Evolutionary conservation across 257 asterid species (phyloP).

Genomic region (Plantago elongata): DNA sequence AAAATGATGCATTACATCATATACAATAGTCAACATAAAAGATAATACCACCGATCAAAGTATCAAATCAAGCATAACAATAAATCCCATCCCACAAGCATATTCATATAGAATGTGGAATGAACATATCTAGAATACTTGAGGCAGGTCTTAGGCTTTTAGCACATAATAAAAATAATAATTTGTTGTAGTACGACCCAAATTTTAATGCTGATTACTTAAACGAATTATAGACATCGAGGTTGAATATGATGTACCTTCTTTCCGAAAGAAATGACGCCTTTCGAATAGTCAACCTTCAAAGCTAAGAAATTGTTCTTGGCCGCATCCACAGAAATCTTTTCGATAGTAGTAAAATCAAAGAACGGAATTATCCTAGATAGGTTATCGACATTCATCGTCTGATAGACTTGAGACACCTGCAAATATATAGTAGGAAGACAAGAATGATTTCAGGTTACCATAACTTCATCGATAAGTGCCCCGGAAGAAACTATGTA

Average conservation of each 20-base stretch:
- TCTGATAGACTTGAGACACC: slow-evolving; percentile 87
- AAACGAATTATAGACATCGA: too few species aligned
- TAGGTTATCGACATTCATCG: slow-evolving; percentile 62
- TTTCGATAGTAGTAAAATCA: slow-evolving; percentile 66
- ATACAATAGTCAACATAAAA: too few species aligned
- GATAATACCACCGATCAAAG: too few species aligned
- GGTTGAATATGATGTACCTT: too few species aligned
- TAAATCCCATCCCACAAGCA: too few species aligned
- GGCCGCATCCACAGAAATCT: slow-evolving; percentile 83
- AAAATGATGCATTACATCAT: not conserved
- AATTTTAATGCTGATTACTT: too few species aligned
- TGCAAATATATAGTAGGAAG: slow-evolving; percentile 27
- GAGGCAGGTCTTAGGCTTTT: too few species aligned
- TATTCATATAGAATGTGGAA: too few species aligned
- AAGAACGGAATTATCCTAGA: slow-evolving; percentile 69
- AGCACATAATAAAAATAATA: too few species aligned
- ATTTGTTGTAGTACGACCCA: too few species aligned
- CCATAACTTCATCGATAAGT: not conserved
- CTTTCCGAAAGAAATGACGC: slow-evolving; percentile 70
- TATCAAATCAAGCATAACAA: too few species aligned
- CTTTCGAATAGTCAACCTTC: slow-evolving; percentile 73
- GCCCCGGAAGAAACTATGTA: not conserved
- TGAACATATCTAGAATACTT: too few species aligned
- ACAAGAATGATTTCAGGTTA: slow-evolving; percentile 5
- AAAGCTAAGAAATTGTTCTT: slow-evolving; percentile 64